Evolutionary conservation across 2,329 filamentous ascomycete species (phyloP), one percentile per base, ranked within the genome.

Genomic region (Apiospora malaysiana): DNA sequence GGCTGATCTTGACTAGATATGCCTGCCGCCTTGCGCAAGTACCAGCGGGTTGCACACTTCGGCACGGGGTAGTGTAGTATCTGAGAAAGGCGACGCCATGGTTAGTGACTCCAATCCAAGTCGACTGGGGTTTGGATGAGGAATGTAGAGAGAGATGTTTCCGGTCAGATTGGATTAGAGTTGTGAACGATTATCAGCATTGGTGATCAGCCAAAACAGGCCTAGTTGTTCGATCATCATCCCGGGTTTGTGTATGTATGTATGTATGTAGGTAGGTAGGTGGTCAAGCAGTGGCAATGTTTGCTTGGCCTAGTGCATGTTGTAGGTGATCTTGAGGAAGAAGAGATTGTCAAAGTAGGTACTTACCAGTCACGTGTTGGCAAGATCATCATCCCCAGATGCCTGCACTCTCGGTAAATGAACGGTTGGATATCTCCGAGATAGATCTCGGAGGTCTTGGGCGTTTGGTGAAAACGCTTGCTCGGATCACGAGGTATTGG

Each of bases 121-220:
- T 1, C n/a, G 21, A 18, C 7, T 40, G 21, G 8, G 18, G 9
- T 23, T 40, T 40, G 8, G n/a, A 40, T 12, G 21, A 63, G 14
- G 56, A 3, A 21, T 5, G 9, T 14, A 4, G 27, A 21, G 40
- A 12, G 14, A 18, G n/a, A n/a, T n/a, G 27, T 2, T 40, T 63
- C 32, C 56, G 56, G 56, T 63, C 56, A 63, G 56, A 63, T 63
- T 40, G 32, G 14, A 63, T 63, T 63, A 63, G 56, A 63, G 56
- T 63, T 10, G 56, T 63, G 56, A 63, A 63, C 56, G 32, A 63
- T 63, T 40, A 63, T 63, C 56, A 63, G 56, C 32, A 63, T 56
- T 14, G 49, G 18, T 63, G 56, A 40, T 63, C 56, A 63, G 56
- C 56, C 56, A 63, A 63, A 63, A 63, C 56, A 63, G 56, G 56